These are phyloP conservation scores for Penicillium antarcticum DNA, from an alignment of 495 filamentous ascomycete species.

Conservation along the genomic window DNA sequence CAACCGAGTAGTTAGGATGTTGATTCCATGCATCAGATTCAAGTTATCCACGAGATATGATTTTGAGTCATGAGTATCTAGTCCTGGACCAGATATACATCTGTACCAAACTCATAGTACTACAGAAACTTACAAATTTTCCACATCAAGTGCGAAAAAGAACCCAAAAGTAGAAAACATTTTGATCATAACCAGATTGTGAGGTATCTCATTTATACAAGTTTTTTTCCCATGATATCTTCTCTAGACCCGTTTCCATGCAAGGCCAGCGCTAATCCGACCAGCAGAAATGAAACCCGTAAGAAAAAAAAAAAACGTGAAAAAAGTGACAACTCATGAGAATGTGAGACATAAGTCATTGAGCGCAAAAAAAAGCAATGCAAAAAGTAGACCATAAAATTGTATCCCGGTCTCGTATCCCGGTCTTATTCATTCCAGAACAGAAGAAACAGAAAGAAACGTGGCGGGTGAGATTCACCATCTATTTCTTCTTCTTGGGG, in stretches of 20 bases:
- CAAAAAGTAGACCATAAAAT: slow-evolving; percentile 20
- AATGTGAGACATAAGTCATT: slow-evolving; percentile 20
- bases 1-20: neutral
- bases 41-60: neutral
- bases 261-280: slow-evolving; percentile 39
- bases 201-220: slow-evolving; percentile 29
- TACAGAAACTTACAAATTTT: neutral
- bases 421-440: slow-evolving; percentile 15
- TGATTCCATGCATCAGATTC: neutral
- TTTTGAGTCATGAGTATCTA: too few species aligned
- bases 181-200: neutral
- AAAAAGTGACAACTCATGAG: slow-evolving; percentile 11
- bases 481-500: slow-evolving; percentile 67
- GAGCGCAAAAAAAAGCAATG: slow-evolving; percentile 13
- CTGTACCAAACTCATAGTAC: too few species aligned
- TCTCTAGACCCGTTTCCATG: slow-evolving; percentile 29
- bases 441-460: slow-evolving; percentile 15
- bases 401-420: slow-evolving; percentile 9
- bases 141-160: neutral
- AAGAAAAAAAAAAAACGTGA: slow-evolving; percentile 14
- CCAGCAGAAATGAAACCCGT: slow-evolving; percentile 30
- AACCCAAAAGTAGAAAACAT: neutral
- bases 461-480: slow-evolving; percentile 20
- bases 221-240: slow-evolving; percentile 19
- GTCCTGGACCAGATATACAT: too few species aligned